Conservation (phyloP, 2,329 filamentous ascomycete genomes). For the Xylaria sp. region DNA sequence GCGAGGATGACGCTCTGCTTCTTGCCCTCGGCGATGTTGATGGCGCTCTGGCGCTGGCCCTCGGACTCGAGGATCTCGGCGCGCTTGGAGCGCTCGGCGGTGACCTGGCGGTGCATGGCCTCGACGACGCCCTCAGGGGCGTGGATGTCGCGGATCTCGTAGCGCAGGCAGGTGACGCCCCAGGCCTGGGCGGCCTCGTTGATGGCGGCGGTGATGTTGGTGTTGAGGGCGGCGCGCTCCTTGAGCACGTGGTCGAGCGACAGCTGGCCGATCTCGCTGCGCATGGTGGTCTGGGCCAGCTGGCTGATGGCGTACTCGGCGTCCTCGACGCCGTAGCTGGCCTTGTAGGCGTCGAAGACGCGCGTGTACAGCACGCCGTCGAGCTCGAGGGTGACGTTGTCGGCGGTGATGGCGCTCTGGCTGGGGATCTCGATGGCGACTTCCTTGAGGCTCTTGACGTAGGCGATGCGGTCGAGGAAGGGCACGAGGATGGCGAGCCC, state of each 20-base stretch:
- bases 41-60: conserved; percentile 94
- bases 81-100: conserved; percentile 95
- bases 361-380: conserved; percentile 96
- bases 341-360: conserved; percentile 98
- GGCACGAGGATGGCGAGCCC: conserved; percentile 90
- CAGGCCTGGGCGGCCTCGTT: conserved; percentile 97
- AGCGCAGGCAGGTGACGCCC: conserved; percentile 95
- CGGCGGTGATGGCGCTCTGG: conserved; percentile 96
- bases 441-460: conserved; percentile 98
- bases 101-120: conserved; percentile 98
- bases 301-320: conserved; percentile 99
- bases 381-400: conserved; percentile 96
- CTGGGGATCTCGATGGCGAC: conserved; percentile 95
- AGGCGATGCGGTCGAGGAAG: conserved; percentile 94
- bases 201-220: conserved; percentile 98
- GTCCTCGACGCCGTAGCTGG: conserved; percentile 97
- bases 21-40: conserved; percentile 97
- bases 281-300: conserved; percentile 98
- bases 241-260: conserved; percentile 97
- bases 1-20: conserved; percentile 98
- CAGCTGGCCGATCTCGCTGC: conserved; percentile 96
- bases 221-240: conserved; percentile 94
- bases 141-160: conserved; percentile 98
- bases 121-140: conserved; percentile 92
- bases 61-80: conserved; percentile 98